Conservation (phyloP, 2,329 filamentous ascomycete genomes). For the Arthrobotrys iridis region DNA sequence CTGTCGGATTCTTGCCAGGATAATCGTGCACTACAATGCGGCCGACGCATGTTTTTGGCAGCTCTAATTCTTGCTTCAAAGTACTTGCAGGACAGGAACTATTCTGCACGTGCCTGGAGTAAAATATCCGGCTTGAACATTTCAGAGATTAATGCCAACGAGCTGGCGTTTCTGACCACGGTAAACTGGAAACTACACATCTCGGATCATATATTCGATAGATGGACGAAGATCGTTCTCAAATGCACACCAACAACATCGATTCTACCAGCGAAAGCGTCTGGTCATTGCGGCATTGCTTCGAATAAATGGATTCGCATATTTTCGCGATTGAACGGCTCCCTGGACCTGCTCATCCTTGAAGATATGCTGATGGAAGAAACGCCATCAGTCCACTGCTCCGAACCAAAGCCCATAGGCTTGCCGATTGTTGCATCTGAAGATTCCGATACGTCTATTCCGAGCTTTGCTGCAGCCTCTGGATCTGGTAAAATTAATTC, state of each 20-base stretch:
- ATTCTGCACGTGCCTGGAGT: slow-evolving; percentile 96
- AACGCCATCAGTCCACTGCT: neutral
- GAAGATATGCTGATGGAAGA: slow-evolving; percentile 37
- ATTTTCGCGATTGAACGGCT: slow-evolving; percentile 25
- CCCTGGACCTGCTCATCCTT: slow-evolving; percentile 23
- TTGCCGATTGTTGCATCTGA: neutral
- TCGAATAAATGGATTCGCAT: slow-evolving; percentile 41
- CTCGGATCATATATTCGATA: slow-evolving; percentile 84
- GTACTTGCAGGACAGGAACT: slow-evolving; percentile 97
- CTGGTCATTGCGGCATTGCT: slow-evolving; percentile 1
- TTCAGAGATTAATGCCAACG: slow-evolving; percentile 94
- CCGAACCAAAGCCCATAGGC: slow-evolving; percentile 1
- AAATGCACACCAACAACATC: slow-evolving; percentile 73
- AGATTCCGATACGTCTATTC: neutral
- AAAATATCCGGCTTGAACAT: slow-evolving; percentile 98
- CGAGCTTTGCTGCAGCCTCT: neutral
- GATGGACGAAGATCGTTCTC: slow-evolving; percentile 92
- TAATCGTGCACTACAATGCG: slow-evolving; percentile 87
- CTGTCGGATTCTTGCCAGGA: slow-evolving; percentile 63
- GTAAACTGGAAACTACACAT: slow-evolving; percentile 97
- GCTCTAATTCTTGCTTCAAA: slow-evolving; percentile 96
- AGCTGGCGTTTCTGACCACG: slow-evolving; percentile 87
- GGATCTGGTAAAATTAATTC: slow-evolving; percentile 22
- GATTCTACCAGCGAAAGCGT: slow-evolving; percentile 27
- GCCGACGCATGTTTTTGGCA: slow-evolving; percentile 95